Evolutionary conservation across 768 basidiomycete genomes (phyloP).

Genomic region (Leccinum obscurum): DNA sequence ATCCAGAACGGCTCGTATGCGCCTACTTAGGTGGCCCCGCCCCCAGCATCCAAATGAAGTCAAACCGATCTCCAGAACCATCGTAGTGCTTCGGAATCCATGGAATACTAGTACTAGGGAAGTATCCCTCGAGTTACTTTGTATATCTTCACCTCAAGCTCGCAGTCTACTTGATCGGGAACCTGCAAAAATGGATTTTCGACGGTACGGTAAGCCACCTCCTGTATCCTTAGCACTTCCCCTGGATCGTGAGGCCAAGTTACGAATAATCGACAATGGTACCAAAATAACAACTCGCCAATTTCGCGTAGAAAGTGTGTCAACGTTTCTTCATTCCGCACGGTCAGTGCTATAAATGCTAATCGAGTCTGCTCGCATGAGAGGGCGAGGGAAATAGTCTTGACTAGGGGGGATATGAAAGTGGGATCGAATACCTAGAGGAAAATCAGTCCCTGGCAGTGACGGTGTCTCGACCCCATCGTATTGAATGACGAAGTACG

Average conservation of each 20-base stretch:
- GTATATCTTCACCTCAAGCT: constrained; percentile 23
- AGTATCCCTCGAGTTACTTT: constrained; percentile 33
- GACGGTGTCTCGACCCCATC: not conserved
- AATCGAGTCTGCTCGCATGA: constrained; percentile 15
- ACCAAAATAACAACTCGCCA: constrained; percentile 19
- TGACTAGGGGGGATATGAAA: constrained; percentile 57
- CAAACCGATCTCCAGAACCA: constrained; percentile 18
- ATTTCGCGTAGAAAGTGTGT: constrained; percentile 42
- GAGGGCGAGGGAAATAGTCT: constrained; percentile 42
- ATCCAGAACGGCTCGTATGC: constrained; percentile 1
- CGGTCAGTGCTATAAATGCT: constrained; percentile 41
- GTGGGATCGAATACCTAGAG: constrained; percentile 66
- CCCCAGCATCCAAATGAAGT: constrained; percentile 6
- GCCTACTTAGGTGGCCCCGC: constrained; percentile 1
- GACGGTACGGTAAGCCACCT: constrained; percentile 18
- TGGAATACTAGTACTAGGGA: constrained; percentile 1
- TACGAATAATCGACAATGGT: not conserved
- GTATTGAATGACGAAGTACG: constrained; percentile 13
- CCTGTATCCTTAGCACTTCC: constrained; percentile 27
- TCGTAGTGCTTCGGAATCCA: constrained; percentile 4
- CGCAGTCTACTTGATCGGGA: constrained; percentile 34
- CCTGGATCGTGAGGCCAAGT: constrained; percentile 12
- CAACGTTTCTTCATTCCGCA: constrained; percentile 58
- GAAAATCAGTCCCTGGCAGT: not conserved
- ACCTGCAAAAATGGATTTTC: constrained; percentile 26